Evolutionary conservation across 345 rosid genomes (phyloP), one percentile per base, ranked within the genome.

Genomic region (Rhizophora mangle): DNA sequence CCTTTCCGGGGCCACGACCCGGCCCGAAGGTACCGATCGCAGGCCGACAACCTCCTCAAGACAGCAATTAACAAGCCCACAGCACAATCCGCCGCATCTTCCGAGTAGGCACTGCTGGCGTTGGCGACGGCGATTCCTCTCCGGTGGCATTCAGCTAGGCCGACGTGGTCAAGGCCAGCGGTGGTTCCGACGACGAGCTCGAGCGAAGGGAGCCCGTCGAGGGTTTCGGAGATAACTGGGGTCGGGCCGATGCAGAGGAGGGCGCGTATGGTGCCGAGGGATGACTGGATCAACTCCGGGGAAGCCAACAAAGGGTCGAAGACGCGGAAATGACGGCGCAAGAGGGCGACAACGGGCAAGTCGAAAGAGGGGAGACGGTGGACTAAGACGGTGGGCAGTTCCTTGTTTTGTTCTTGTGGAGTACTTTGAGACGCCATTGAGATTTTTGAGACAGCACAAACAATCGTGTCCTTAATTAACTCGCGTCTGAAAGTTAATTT

Each of bases 101-200:
- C 70, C 0, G 79, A 54, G 31, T 21, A 70, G 2, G 60, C 74
- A 2, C 13, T 10, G 11, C 70, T 53, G n/a, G 79, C 74, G n/a
- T 29, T 69, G 3, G 79, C 52, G 29, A 75, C 30, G 6, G 43
- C 30, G 31, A 75, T 64, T 6, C 74, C 74, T 1, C 74, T 65
- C 18, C 70, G 49, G 16, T 22, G 62, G 46, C 79, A 69, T 20
- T 64, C 79, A 8, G 6, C 24, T 6, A 64, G 26, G n/a, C 64
- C 74, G 6, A 75, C 5, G 16, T 70, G 65, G 37, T 75, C 64
- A 39, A 69, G 66, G 70, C 79, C 74, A 34, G 71, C 63, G 10
- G 63, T 69, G 39, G 31, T 0, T 2, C 21, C 64, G 24, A 75
- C 63, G 15, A 75, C 52, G 62, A 75, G 47, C 37, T 64, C 61